phyloP scores from a whole-genome alignment of 148 eudicot genomes.

The Chenopodium berlandieri region DNA sequence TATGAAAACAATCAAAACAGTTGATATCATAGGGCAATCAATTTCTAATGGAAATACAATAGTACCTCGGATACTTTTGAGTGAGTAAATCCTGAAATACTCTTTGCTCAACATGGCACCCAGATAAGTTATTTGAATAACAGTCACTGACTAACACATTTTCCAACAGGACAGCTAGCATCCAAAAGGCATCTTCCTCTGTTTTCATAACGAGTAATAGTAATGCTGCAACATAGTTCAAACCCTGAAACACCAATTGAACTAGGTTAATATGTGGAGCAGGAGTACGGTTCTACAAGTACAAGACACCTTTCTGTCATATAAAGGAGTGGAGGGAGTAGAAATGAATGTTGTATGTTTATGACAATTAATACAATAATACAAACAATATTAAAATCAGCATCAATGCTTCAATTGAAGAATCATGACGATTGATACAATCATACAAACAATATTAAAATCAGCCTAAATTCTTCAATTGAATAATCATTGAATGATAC shows the following conservation, averaged over 20 bases:
- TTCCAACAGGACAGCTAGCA: constrained; percentile 91
- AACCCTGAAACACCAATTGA: constrained; percentile 51
- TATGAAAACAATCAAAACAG: not conserved
- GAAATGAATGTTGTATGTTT: not conserved
- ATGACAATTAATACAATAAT: constrained; percentile 4
- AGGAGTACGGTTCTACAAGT: not conserved
- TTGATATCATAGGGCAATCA: not conserved
- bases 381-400: not conserved
- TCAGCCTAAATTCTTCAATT: too few relatives aligned
- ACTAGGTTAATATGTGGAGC: not conserved
- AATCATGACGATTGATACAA: too few relatives aligned
- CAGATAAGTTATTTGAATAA: constrained; percentile 77
- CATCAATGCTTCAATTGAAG: not conserved
- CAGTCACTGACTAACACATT: constrained; percentile 86
- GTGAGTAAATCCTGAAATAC: constrained; percentile 80
- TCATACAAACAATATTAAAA: too few relatives aligned
- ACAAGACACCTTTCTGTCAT: not conserved
- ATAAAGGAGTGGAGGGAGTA: not conserved
- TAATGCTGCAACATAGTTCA: constrained; percentile 93
- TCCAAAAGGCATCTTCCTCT: constrained; percentile 99
- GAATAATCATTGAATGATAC: too few relatives aligned
- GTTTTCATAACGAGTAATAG: constrained; percentile 95
- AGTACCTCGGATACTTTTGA: constrained; percentile 81
- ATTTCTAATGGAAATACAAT: not conserved
- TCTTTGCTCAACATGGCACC: constrained; percentile 98